Percentiles rank a stretch among this genome's conserved stretches.
Evolutionary conservation across 2,329 filamentous ascomycete species (phyloP).

Genomic region (Talaromyces atroroseus): DNA sequence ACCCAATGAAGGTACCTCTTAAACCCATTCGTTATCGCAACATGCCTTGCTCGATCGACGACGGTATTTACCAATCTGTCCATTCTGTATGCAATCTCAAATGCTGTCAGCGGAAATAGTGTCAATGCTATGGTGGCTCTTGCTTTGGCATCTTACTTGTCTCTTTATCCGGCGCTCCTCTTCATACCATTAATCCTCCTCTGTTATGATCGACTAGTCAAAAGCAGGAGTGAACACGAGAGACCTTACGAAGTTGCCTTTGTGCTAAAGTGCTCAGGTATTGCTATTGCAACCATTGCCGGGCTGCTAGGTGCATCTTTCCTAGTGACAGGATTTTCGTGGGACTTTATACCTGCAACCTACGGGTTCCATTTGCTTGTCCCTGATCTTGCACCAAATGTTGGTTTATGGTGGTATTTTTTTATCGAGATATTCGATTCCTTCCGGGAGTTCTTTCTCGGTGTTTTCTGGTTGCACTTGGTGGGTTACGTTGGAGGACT

Average conservation of each 20-base stretch:
- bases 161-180: slow-evolving; percentile 83
- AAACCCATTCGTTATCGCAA: slow-evolving; percentile 88
- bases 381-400: slow-evolving; percentile 88
- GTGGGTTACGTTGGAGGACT: slow-evolving; percentile 83
- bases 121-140: slow-evolving; percentile 77
- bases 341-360: slow-evolving; percentile 81
- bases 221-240: slow-evolving; percentile 12
- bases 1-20: slow-evolving; percentile 68
- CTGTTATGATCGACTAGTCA: slow-evolving; percentile 59
- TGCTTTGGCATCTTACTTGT: slow-evolving; percentile 82
- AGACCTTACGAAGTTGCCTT: slow-evolving; percentile 43
- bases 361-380: slow-evolving; percentile 90
- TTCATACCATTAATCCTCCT: slow-evolving; percentile 77
- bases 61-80: slow-evolving; percentile 84
- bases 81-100: slow-evolving; percentile 75
- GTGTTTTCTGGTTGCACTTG: slow-evolving; percentile 95
- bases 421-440: slow-evolving; percentile 99
- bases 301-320: slow-evolving; percentile 67
- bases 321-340: slow-evolving; percentile 67
- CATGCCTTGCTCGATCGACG: slow-evolving; percentile 84
- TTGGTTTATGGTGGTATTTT: slow-evolving; percentile 99
- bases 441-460: slow-evolving; percentile 93
- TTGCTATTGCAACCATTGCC: slow-evolving; percentile 52
- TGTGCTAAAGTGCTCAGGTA: slow-evolving; percentile 47
- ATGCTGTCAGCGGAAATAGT: slow-evolving; percentile 67